These are phyloP conservation scores for Creolimax fragrantissima DNA, from an alignment of 78 protist genomes.

Conservation along the genomic window DNA sequence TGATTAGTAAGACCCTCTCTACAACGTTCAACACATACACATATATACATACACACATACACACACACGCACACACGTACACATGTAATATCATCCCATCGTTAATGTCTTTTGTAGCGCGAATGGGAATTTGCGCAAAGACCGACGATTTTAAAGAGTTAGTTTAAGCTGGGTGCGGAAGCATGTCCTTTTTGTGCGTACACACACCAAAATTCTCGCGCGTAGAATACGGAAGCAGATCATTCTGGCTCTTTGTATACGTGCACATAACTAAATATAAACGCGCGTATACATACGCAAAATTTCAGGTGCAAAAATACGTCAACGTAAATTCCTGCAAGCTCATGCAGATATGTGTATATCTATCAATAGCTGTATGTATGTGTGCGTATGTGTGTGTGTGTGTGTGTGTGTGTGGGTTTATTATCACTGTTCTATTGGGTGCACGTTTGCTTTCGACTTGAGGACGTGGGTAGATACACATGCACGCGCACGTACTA, in stretches of 20 bases:
- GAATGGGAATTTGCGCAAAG: no score
- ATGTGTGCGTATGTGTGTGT: not conserved
- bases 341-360: not conserved
- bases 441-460: not conserved
- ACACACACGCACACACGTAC: not conserved
- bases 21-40: not conserved
- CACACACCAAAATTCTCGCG: no score
- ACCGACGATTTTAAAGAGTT: no score
- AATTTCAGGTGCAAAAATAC: not conserved
- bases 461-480: not conserved
- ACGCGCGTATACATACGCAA: not conserved
- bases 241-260: no score
- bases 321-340: not conserved
- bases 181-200: no score
- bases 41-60: not conserved
- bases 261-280: not conserved
- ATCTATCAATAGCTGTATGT: not conserved
- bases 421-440: not conserved
- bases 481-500: not conserved
- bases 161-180: no score
- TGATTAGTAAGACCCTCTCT: no score
- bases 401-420: not conserved
- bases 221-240: no score
- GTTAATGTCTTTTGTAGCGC: no score
- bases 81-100: not conserved